These are phyloP conservation scores for Xylaria digitata DNA, from an alignment of 2,329 filamentous ascomycete species.

Conservation along the genomic window DNA sequence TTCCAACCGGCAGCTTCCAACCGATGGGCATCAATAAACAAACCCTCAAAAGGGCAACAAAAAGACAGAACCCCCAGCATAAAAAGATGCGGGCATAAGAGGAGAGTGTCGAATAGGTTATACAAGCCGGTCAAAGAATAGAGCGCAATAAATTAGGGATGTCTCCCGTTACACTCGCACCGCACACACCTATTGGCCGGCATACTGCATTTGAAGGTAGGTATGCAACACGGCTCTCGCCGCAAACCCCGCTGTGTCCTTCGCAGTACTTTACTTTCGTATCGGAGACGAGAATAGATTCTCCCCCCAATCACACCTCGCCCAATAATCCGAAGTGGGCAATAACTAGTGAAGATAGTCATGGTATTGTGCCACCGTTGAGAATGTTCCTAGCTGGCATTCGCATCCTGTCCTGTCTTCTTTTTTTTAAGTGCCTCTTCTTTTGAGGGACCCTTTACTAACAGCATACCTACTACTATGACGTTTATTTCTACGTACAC, in stretches of 20 bases:
- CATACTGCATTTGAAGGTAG: conserved; percentile 2
- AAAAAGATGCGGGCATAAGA: neutral
- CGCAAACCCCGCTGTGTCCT: neutral
- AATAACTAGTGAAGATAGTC: neutral
- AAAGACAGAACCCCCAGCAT: neutral
- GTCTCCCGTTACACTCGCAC: conserved; percentile 13
- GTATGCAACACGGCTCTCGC: conserved; percentile 20
- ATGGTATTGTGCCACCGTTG: conserved; percentile 8
- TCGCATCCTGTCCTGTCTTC: neutral
- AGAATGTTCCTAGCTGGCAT: neutral
- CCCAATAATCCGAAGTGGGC: neutral
- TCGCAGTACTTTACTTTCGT: neutral
- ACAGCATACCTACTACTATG: neutral
- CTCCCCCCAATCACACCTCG: conserved; percentile 26
- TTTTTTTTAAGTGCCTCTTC: neutral
- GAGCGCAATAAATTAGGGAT: neutral
- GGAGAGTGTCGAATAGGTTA: neutral
- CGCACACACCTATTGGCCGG: neutral
- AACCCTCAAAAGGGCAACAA: neutral
- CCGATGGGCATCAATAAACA: neutral
- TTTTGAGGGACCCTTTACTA: no score
- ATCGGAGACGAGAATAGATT: conserved; percentile 19
- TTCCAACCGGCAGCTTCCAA: neutral
- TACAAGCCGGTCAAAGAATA: neutral
- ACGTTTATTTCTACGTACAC: neutral